A percentile compares a stretch with the other conserved stretches of the same genome.
Conservation (phyloP, 805 yeast species). For the Saccharomyces jurei region DNA sequence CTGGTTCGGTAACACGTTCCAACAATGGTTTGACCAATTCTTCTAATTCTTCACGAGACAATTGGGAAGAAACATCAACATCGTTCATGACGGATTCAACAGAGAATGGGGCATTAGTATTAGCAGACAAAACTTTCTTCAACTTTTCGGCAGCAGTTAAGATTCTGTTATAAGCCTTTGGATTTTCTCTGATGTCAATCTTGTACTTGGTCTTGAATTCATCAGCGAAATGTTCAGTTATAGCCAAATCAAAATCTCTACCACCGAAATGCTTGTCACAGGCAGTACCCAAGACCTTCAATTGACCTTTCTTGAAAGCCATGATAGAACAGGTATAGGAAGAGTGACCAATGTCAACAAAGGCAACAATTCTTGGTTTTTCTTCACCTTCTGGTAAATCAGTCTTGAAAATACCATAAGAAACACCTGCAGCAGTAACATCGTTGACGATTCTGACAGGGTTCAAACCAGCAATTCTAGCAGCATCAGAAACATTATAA, state of each 20-base stretch:
- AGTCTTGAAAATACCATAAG: slow-evolving; percentile 95
- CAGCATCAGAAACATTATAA: slow-evolving; percentile 91
- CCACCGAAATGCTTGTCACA: slow-evolving; percentile 96
- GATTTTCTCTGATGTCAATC: slow-evolving; percentile 81
- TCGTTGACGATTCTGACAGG: slow-evolving; percentile 97
- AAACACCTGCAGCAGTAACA: slow-evolving; percentile 96
- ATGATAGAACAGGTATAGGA: slow-evolving; percentile 84
- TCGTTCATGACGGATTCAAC: slow-evolving; percentile 96
- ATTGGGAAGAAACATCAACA: slow-evolving; percentile 81
- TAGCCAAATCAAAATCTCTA: slow-evolving; percentile 86
- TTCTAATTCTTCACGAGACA: slow-evolving; percentile 87
- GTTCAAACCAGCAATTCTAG: slow-evolving; percentile 88
- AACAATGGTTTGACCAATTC: slow-evolving; percentile 76
- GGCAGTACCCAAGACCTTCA: slow-evolving; percentile 83
- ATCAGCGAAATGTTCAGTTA: slow-evolving; percentile 87
- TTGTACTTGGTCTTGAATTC: slow-evolving; percentile 86
- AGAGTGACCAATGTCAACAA: slow-evolving; percentile 94
- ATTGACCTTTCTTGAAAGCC: slow-evolving; percentile 89
- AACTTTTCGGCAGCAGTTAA: slow-evolving; percentile 83
- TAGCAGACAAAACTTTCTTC: slow-evolving; percentile 93
- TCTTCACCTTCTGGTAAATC: slow-evolving; percentile 79
- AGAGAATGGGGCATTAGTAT: slow-evolving; percentile 85
- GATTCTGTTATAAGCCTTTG: slow-evolving; percentile 91
- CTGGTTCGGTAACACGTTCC: slow-evolving; percentile 64
- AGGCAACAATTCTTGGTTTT: slow-evolving; percentile 79